Percentiles rank a stretch among this genome's conserved stretches.
These are phyloP conservation scores for Ottelia alismoides DNA, from an alignment of 106 monocot genomes.

Conservation along the genomic window DNA sequence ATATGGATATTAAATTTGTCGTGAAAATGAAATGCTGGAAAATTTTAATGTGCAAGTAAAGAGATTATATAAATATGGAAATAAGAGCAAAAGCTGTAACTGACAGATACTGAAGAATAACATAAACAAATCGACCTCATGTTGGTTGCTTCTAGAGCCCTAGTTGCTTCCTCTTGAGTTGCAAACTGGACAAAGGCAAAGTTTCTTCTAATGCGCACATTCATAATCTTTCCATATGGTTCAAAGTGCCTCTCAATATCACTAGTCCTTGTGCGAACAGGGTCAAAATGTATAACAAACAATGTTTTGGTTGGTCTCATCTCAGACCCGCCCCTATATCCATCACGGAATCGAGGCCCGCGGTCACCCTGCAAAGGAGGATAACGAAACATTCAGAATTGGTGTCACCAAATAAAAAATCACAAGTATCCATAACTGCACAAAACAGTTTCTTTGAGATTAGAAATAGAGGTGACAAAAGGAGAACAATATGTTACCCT, in stretches of 20 bases:
- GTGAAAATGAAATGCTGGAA: too few species aligned
- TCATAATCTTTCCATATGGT: conserved; percentile 59
- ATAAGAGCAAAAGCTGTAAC: too few species aligned
- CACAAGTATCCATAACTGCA: too few species aligned
- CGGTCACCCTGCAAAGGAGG: conserved; percentile 60
- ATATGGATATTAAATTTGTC: too few species aligned
- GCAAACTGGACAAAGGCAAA: conserved; percentile 86
- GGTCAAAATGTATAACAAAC: conserved; percentile 80
- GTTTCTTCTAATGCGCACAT: conserved; percentile 66
- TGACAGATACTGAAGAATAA: too few species aligned
- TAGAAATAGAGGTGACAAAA: neutral
- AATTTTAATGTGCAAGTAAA: too few species aligned
- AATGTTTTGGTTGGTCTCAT: conserved; percentile 51
- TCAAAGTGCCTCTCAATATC: conserved; percentile 80
- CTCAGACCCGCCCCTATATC: conserved; percentile 32
- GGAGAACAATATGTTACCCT: conserved; percentile 39
- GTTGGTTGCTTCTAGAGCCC: conserved; percentile 53
- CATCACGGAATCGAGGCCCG: conserved; percentile 45
- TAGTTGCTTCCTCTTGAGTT: conserved; percentile 74
- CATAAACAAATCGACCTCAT: conserved; percentile 34
- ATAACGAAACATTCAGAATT: neutral
- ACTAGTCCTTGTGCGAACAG: conserved; percentile 38
- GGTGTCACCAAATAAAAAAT: too few species aligned
- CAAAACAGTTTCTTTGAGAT: too few species aligned
- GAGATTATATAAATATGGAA: too few species aligned